Evolutionary conservation across 495 filamentous ascomycete species (phyloP).

Genomic region (Xylaria cubensis): DNA sequence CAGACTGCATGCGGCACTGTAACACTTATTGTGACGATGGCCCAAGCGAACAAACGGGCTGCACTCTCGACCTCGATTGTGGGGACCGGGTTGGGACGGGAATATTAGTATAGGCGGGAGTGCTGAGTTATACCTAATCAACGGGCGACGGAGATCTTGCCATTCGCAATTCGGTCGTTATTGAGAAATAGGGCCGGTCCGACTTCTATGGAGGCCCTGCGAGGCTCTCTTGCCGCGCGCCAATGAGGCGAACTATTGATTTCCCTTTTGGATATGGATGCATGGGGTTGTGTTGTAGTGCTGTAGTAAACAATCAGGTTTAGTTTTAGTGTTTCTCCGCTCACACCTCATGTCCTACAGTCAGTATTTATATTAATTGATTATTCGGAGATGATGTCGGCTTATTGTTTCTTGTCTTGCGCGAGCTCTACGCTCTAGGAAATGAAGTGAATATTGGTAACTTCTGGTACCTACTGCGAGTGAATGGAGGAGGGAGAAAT

Average conservation of each 20-base stretch:
- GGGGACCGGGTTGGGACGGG: conserved; percentile 5
- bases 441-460: not conserved
- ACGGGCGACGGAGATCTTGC: conserved; percentile 3
- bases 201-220: not conserved
- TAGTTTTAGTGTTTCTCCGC: conserved; percentile 5
- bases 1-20: conserved; percentile 18
- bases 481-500: not conserved
- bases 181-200: conserved; percentile 12
- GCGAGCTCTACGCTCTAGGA: not conserved
- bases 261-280: conserved; percentile 16
- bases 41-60: conserved; percentile 20
- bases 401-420: not conserved
- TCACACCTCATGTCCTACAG: conserved; percentile 1
- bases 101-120: not conserved
- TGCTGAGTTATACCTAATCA: not conserved
- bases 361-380: conserved; percentile 13
- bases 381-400: not conserved
- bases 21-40: conserved; percentile 21
- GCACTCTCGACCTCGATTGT: conserved; percentile 10
- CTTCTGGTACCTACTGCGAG: not conserved
- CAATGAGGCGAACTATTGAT: conserved; percentile 6
- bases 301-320: conserved; percentile 16
- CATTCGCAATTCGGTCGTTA: not conserved
- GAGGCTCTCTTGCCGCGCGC: conserved; percentile 22
- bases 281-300: conserved; percentile 11